Conservation (phyloP, 345 rosid species). For the Aegle marmelos region DNA sequence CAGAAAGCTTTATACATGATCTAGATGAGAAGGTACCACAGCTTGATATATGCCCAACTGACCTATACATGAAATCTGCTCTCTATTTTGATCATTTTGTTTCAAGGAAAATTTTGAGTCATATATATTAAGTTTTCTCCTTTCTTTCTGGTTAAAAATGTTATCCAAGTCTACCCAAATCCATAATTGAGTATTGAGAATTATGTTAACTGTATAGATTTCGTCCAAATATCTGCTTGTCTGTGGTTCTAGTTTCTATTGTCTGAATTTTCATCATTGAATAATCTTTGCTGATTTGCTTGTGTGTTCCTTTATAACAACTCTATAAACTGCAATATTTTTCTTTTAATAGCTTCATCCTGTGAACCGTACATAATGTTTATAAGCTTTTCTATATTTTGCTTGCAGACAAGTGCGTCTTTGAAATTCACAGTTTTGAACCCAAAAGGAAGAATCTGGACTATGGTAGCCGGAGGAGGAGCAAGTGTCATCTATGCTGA, state of each 20-base stretch:
- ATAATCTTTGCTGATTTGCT: neutral
- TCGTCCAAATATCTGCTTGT: neutral
- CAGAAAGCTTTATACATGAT: constrained; percentile 88
- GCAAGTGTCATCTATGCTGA: constrained; percentile 98
- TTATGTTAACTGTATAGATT: neutral
- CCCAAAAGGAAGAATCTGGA: constrained; percentile 92
- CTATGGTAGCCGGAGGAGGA: constrained; percentile 98
- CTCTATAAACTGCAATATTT: neutral
- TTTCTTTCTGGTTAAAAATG: too few relatives aligned
- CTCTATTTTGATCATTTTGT: constrained; percentile 5
- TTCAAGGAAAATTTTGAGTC: constrained; percentile 6
- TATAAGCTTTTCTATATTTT: neutral
- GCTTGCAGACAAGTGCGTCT: constrained; percentile 89
- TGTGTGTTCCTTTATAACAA: neutral
- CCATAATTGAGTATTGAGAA: neutral
- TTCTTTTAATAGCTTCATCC: constrained; percentile 5
- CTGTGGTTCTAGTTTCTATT: neutral
- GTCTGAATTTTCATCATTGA: neutral
- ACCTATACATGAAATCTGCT: constrained; percentile 2
- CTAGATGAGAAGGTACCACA: constrained; percentile 83
- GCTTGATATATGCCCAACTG: constrained; percentile 1
- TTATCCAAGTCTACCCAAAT: neutral
- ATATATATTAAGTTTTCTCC: neutral
- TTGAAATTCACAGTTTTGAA: constrained; percentile 94
- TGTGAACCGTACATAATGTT: neutral